Evolutionary conservation across 805 yeast species (phyloP), one percentile per base, ranked within the genome.

Genomic region (Schwanniomyces occidentalis): DNA sequence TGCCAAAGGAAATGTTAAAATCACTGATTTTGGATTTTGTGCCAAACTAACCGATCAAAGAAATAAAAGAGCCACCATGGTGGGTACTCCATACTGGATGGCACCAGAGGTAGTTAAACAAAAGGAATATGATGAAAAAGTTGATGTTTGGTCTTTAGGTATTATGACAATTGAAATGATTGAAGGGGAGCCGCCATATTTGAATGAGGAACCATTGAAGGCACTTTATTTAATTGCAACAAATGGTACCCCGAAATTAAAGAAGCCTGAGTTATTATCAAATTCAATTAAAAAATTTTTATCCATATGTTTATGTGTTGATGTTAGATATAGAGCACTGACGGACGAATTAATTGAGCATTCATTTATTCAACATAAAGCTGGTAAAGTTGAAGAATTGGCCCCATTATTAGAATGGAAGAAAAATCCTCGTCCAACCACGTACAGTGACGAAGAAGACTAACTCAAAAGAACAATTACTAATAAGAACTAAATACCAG

Each of bases 271-370:
- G 36, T 49, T 69, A 24, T 67, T 93, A 41, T 80, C 91, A 7
- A 71, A 80, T 38, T 79, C 82, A 21, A 83, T 95, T 40, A 88
- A 86, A 68, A 80, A 85, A 54, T 93, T 93, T 56, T 72, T 93
- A 57, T 80, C 90, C 33, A 87, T 89, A 42, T 89, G 98, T 65
- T 70, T 93, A 16, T 88, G 96, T 63, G 98, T 91, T 23, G 98
- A 95, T 58, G 96, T 89, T 27, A 77, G 85, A 50, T 84, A 83
- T 53, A 77, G 99, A 49, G 98, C 98, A 1, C 76, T 83, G 12
- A 87, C 98, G 5, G 89, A 84, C 49, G 97, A 91, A 56, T 70
- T 93, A 34, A 66, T 93, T 24, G 80, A 77, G 40, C 96, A 90
- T 54, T 73, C 77, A 33, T 85, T 85, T 52, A 75, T 85, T 40